These are phyloP conservation scores for Vanderwaltozyma tropicalis DNA, from an alignment of 805 yeast genomes.

Conservation along the genomic window DNA sequence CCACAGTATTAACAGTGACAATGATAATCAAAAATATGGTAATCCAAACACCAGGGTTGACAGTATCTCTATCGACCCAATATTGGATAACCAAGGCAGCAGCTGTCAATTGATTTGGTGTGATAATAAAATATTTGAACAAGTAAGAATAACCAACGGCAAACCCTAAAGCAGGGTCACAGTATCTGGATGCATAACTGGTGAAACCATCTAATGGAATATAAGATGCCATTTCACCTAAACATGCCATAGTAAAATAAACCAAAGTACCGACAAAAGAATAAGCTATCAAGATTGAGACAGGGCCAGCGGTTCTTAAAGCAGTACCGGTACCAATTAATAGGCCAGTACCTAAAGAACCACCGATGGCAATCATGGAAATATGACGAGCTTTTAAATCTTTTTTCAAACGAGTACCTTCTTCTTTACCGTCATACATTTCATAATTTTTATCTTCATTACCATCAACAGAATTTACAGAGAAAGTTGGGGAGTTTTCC, in stretches of 20 bases:
- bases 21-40: constrained; percentile 33
- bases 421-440: constrained; percentile 10
- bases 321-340: constrained; percentile 70
- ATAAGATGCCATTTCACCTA: constrained; percentile 61
- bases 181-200: constrained; percentile 43
- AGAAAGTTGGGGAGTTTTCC: neutral
- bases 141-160: constrained; percentile 37
- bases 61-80: constrained; percentile 33
- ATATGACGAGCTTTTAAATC: constrained; percentile 45
- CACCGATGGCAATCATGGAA: constrained; percentile 72
- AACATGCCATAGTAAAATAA: constrained; percentile 53
- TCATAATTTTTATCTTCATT: neutral
- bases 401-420: constrained; percentile 13
- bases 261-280: constrained; percentile 62
- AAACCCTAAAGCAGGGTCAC: constrained; percentile 40
- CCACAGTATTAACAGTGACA: constrained; percentile 28
- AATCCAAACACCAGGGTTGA: constrained; percentile 38
- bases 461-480: neutral
- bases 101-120: constrained; percentile 39
- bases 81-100: constrained; percentile 38
- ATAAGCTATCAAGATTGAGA: constrained; percentile 48
- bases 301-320: constrained; percentile 58
- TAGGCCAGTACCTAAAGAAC: constrained; percentile 74
- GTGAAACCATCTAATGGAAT: constrained; percentile 61
- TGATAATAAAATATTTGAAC: constrained; percentile 38